Evolutionary conservation across 139 green algal genomes (phyloP), one percentile per base, ranked within the genome.

Genomic region (Astrephomene gubernaculifera): DNA sequence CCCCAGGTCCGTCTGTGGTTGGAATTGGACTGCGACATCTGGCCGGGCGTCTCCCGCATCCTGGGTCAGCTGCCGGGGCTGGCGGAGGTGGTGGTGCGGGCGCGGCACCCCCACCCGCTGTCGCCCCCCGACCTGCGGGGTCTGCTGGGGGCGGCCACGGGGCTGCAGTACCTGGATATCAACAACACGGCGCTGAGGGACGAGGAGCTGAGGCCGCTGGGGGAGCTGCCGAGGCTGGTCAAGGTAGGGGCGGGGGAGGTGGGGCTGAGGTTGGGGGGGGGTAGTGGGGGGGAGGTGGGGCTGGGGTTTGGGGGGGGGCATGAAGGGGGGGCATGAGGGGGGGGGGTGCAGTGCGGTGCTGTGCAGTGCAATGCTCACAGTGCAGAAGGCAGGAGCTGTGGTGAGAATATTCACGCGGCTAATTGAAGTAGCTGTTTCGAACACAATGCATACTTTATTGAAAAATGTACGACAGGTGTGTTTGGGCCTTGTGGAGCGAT

Each of bases 1-100:
- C 41, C 6, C 45, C 49, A 80, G 72, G 72, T 85, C 3, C 79
- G 79, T 43, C 63, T 85, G 63, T 85, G 79, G 79, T 64, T 85
- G 61, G 79, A 85, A 33, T 19, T 85, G 43, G 79, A 85, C 64
- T 85, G 79, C 64, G 79, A 85, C 79, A 75, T 85, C 33, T 85
- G 79, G 79, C 43, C 79, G 2, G 79, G 79, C 21, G 63, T 85
- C 31, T 27, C 63, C 6, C 79, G 65, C 63, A 76, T 75, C 63
- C 63, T 85, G 79, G 79, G 79, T 8, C 63, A 64, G 79, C 63
- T 85, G 79, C 79, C 63, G 31, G 43, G 63, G 9, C 79, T 85
- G 43, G 60, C 73, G 75, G 57, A 85, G 63, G 64, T 76, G 64
- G 79, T 85, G 63, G 79, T 85, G 43, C 79, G 79, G 43, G 24